phyloP scores from a whole-genome alignment of 768 basidiomycete species.

The Cystobasidium ongulense region DNA sequence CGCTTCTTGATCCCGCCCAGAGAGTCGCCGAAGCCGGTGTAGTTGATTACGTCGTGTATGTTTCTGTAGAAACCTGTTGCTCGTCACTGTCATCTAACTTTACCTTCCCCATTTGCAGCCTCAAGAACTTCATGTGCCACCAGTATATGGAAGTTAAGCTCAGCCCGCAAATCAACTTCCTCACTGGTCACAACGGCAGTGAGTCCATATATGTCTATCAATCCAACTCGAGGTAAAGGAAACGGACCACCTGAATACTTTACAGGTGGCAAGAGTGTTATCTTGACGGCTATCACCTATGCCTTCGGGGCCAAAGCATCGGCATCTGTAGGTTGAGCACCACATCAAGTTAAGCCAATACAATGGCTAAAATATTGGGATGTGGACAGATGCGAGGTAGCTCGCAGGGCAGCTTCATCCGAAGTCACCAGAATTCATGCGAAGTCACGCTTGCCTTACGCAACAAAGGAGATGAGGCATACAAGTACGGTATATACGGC shows the following conservation, averaged over 20 bases:
- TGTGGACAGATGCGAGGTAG: slow-evolving; percentile 51
- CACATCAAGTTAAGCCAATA: no score
- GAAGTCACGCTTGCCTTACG: slow-evolving; percentile 73
- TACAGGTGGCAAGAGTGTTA: slow-evolving; percentile 61
- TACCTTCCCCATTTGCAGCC: slow-evolving; percentile 17
- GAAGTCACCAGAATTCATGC: slow-evolving; percentile 42
- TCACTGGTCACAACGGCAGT: slow-evolving; percentile 59
- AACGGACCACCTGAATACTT: slow-evolving; percentile 43
- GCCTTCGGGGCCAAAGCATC: slow-evolving; percentile 87
- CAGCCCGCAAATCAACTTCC: slow-evolving; percentile 54
- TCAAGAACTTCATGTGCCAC: slow-evolving; percentile 94
- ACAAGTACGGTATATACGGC: slow-evolving; percentile 73
- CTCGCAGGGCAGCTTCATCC: slow-evolving; percentile 36
- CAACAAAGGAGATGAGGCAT: slow-evolving; percentile 87
- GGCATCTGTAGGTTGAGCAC: slow-evolving; percentile 76
- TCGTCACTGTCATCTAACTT: not conserved
- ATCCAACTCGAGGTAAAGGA: not conserved
- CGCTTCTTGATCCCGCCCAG: slow-evolving; percentile 47
- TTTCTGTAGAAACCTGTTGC: not conserved
- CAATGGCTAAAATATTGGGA: no score
- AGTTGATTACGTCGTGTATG: slow-evolving; percentile 70
- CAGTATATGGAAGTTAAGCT: slow-evolving; percentile 49
- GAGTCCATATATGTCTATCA: slow-evolving; percentile 4
- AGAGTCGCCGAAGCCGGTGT: slow-evolving; percentile 76
- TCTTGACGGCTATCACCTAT: slow-evolving; percentile 82